Percentiles rank a stretch among this genome's conserved stretches.
These are phyloP conservation scores for Magnolia officinalis DNA, from an alignment of 164 flowering plant genomes.

Conservation along the genomic window DNA sequence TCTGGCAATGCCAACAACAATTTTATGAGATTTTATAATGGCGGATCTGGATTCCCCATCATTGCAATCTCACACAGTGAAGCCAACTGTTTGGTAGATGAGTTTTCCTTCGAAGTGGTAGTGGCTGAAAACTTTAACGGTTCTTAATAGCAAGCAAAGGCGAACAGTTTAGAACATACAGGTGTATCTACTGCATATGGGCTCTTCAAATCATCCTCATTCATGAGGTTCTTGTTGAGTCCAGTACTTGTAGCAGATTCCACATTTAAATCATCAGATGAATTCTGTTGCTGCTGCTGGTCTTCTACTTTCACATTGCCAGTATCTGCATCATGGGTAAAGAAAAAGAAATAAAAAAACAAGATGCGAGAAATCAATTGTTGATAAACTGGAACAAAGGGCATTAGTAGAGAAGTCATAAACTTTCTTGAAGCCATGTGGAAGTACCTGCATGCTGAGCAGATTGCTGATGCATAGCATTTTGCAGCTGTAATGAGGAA, in stretches of 20 bases:
- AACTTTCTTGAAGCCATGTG: not conserved
- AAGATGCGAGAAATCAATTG: not conserved
- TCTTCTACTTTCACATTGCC: constrained; percentile 51
- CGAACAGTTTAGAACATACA: constrained; percentile 36
- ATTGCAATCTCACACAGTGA: not conserved
- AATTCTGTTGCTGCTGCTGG: constrained; percentile 54
- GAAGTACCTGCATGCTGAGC: constrained; percentile 59
- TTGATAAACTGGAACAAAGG: not conserved
- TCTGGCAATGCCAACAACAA: not conserved
- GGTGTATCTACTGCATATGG: constrained; percentile 47
- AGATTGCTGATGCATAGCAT: constrained; percentile 49
- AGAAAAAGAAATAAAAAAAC: not conserved
- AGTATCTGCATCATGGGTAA: constrained; percentile 38
- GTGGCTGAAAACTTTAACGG: not conserved
- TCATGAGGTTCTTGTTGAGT: constrained; percentile 41
- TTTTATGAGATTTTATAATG: not conserved
- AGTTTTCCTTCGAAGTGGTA: not conserved
- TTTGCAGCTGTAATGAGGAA: constrained; percentile 32
- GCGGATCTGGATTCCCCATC: not conserved
- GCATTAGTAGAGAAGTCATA: not conserved
- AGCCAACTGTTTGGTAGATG: not conserved
- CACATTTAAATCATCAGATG: constrained; percentile 50
- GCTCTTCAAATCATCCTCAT: constrained; percentile 71
- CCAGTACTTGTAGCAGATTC: constrained; percentile 50
- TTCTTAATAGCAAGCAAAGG: not conserved